Percentiles rank a stretch among this genome's conserved stretches.
These are phyloP conservation scores for Trichoderma sp. DNA, from an alignment of 2,329 filamentous ascomycete species.

Conservation along the genomic window DNA sequence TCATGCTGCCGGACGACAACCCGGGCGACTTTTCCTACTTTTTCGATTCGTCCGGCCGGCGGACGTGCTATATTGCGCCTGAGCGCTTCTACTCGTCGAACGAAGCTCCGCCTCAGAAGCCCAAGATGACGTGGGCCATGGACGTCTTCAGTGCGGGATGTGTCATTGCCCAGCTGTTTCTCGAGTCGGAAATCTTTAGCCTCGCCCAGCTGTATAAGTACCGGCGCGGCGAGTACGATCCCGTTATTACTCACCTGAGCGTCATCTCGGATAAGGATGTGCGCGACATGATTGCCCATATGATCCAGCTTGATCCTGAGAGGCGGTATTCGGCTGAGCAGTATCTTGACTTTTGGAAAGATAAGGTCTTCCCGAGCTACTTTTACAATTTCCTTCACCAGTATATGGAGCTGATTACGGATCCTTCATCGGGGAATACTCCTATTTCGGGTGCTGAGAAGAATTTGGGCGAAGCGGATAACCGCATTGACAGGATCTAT, in stretches of 20 bases:
- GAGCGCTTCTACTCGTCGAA: slow-evolving; percentile 81
- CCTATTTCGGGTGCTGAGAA: slow-evolving; percentile 65
- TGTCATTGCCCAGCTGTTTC: slow-evolving; percentile 93
- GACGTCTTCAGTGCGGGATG: slow-evolving; percentile 97
- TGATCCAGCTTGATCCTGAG: slow-evolving; percentile 94
- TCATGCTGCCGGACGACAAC: slow-evolving; percentile 92
- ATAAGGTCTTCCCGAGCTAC: slow-evolving; percentile 91
- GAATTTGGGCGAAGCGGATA: slow-evolving; percentile 85
- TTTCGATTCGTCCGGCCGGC: slow-evolving; percentile 87
- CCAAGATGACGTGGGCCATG: slow-evolving; percentile 85
- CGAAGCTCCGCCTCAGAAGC: slow-evolving; percentile 60
- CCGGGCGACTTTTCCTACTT: slow-evolving; percentile 97
- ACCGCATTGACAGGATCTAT: slow-evolving; percentile 90
- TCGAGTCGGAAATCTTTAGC: slow-evolving; percentile 97
- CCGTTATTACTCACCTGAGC: slow-evolving; percentile 74
- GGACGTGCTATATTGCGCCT: slow-evolving; percentile 93
- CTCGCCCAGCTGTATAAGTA: slow-evolving; percentile 95
- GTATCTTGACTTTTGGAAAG: slow-evolving; percentile 88
- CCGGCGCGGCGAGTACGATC: slow-evolving; percentile 88
- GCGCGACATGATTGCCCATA: slow-evolving; percentile 85
- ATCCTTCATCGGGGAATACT: slow-evolving; percentile 78
- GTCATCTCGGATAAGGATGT: slow-evolving; percentile 88
- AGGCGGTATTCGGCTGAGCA: slow-evolving; percentile 91
- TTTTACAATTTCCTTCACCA: slow-evolving; percentile 98
- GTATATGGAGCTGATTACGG: slow-evolving; percentile 95